A percentile compares a stretch with the other conserved stretches of the same genome.
phyloP scores from a whole-genome alignment of 2,329 filamentous ascomycete species.

The Diaporthe humulicola region DNA sequence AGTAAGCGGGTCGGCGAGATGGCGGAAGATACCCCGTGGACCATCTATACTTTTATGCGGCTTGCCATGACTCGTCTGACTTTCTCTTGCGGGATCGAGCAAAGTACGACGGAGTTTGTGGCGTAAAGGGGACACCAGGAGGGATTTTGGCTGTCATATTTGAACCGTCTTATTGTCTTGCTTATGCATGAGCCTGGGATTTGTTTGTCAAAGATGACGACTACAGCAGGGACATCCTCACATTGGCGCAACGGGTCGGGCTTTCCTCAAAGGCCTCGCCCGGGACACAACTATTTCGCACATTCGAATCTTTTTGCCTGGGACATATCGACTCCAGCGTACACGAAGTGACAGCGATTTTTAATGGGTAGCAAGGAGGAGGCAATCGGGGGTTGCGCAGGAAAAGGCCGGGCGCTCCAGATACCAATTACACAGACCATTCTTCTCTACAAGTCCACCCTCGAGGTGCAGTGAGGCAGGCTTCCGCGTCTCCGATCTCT shows the following conservation, averaged over 20 bases:
- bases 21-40: not conserved
- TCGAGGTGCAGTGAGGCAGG: not conserved
- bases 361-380: not conserved
- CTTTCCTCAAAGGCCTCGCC: not conserved
- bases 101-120: constrained; percentile 33
- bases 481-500: not conserved
- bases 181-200: constrained; percentile 21
- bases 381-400: not conserved
- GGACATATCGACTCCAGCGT: not conserved
- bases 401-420: constrained; percentile 11
- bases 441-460: constrained; percentile 1
- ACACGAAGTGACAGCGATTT: not conserved
- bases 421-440: constrained; percentile 24
- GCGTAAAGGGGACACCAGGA: constrained; percentile 8
- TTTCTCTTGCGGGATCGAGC: constrained; percentile 32
- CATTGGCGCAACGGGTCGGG: not conserved
- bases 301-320: not conserved
- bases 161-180: not conserved
- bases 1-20: constrained; percentile 11
- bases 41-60: not conserved
- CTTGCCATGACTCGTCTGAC: constrained; percentile 25
- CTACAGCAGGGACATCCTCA: not conserved
- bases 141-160: constrained; percentile 10
- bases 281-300: not conserved
- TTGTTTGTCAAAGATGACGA: constrained; percentile 6